These are phyloP conservation scores for Globisporangium lucens DNA, from an alignment of 352 stramenopile genomes.

Conservation along the genomic window DNA sequence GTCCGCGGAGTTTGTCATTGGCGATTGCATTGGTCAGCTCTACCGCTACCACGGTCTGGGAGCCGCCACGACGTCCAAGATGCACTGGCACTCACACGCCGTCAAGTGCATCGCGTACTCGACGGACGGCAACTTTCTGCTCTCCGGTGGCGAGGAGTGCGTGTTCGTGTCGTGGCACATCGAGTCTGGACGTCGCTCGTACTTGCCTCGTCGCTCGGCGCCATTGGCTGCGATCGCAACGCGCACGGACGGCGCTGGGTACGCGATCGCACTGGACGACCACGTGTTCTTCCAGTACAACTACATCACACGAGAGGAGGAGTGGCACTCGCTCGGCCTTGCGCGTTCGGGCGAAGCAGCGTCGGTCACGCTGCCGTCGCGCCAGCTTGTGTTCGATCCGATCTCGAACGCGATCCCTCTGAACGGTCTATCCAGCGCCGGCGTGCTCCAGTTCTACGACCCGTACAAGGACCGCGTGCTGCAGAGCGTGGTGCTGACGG, in stretches of 20 bases:
- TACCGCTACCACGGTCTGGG: slow-evolving; percentile 39
- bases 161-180: slow-evolving; percentile 88
- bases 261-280: slow-evolving; percentile 63
- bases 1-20: slow-evolving; percentile 57
- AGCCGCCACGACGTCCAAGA: slow-evolving; percentile 35
- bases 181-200: slow-evolving; percentile 65
- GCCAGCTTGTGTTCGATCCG: slow-evolving; percentile 60
- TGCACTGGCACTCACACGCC: slow-evolving; percentile 87
- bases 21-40: slow-evolving; percentile 64
- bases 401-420: slow-evolving; percentile 55
- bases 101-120: slow-evolving; percentile 75
- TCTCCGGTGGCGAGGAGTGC: slow-evolving; percentile 84
- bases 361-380: slow-evolving; percentile 41
- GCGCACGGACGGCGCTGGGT: slow-evolving; percentile 48
- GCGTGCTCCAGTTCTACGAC: slow-evolving; percentile 80
- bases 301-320: slow-evolving; percentile 64
- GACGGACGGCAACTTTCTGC: slow-evolving; percentile 66
- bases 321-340: slow-evolving; percentile 69
- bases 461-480: slow-evolving; percentile 77
- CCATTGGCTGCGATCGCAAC: slow-evolving; percentile 51
- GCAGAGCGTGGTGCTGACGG: slow-evolving; percentile 61
- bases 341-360: slow-evolving; percentile 47
- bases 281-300: slow-evolving; percentile 85
- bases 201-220: slow-evolving; percentile 75
- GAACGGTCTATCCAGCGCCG: slow-evolving; percentile 56